phyloP scores from a whole-genome alignment of 371 early-diverging fungal species.

The Parasitella parasitica region DNA sequence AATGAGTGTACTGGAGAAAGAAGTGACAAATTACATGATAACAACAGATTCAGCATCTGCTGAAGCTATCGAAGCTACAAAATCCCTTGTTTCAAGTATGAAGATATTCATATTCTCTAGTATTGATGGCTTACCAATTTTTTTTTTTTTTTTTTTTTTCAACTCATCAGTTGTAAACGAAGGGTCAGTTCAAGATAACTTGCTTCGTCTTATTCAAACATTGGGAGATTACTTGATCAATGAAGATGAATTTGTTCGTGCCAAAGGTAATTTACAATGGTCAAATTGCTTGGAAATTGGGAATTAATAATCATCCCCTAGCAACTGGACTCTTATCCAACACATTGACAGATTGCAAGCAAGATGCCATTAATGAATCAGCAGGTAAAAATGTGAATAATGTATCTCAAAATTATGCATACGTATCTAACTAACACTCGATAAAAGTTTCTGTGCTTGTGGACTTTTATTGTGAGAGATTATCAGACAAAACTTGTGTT shows the following conservation, averaged over 20 bases:
- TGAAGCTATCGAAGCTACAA: slow-evolving; percentile 30
- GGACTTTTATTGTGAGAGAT: slow-evolving; percentile 76
- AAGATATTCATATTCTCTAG: too few relatives aligned
- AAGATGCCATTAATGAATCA: slow-evolving; percentile 37
- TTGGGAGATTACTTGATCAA: slow-evolving; percentile 80
- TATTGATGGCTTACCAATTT: neutral
- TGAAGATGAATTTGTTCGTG: slow-evolving; percentile 80
- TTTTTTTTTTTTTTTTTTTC: neutral
- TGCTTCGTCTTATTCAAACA: slow-evolving; percentile 73
- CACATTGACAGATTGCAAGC: slow-evolving; percentile 42
- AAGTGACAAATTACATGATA: slow-evolving; percentile 50
- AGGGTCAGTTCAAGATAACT: slow-evolving; percentile 38
- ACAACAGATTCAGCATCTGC: slow-evolving; percentile 33
- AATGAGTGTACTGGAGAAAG: slow-evolving; percentile 33
- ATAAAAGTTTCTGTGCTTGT: slow-evolving; percentile 62
- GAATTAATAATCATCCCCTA: slow-evolving; percentile 6
- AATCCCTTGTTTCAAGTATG: slow-evolving; percentile 34
- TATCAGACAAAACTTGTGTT: slow-evolving; percentile 74
- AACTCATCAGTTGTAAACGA: slow-evolving; percentile 34
- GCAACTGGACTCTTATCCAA: slow-evolving; percentile 56
- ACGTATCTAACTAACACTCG: neutral
- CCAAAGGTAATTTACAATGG: slow-evolving; percentile 63
- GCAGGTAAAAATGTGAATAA: slow-evolving; percentile 34
- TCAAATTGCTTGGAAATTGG: neutral
- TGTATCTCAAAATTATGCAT: neutral